phyloP scores from a whole-genome alignment of 257 asterid species.

The Oldenlandia corymbosa region DNA sequence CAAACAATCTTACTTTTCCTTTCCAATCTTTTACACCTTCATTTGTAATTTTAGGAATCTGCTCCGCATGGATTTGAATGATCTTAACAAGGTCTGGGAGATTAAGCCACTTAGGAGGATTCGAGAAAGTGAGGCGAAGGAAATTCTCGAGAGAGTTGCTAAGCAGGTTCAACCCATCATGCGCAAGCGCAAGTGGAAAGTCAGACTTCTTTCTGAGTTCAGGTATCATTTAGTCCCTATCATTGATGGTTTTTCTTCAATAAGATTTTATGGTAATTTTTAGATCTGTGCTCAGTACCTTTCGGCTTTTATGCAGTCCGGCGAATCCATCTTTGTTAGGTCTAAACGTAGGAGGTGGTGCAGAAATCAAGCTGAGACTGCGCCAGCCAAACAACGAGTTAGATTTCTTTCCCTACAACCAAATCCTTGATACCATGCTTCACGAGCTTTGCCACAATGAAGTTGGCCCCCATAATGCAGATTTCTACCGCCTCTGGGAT shows the following conservation, averaged over 20 bases:
- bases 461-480: conserved; percentile 70
- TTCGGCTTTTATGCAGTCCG: conserved; percentile 51
- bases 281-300: conserved; percentile 15
- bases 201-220: conserved; percentile 69
- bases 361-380: conserved; percentile 70
- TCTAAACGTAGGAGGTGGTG: conserved; percentile 71
- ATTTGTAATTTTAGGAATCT: conserved; percentile 18
- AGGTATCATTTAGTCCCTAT: conserved; percentile 30
- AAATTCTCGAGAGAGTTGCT: conserved; percentile 71
- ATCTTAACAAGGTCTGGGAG: conserved; percentile 89
- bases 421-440: conserved; percentile 79
- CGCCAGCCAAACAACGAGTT: conserved; percentile 69
- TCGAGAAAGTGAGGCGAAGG: conserved; percentile 67
- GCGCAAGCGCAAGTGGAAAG: conserved; percentile 75
- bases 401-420: conserved; percentile 65
- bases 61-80: conserved; percentile 59
- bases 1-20: too few relatives aligned
- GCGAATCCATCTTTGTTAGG: conserved; percentile 64
- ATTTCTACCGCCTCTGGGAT: conserved; percentile 77
- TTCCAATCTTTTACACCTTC: neutral
- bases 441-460: conserved; percentile 91
- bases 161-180: conserved; percentile 88
- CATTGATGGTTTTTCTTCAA: neutral
- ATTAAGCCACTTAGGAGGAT: conserved; percentile 55
- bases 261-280: neutral